Evolutionary conservation across 2,329 filamentous ascomycete genomes (phyloP), one percentile per base, ranked within the genome.

Genomic region (Aspergillus pseudotamarii): DNA sequence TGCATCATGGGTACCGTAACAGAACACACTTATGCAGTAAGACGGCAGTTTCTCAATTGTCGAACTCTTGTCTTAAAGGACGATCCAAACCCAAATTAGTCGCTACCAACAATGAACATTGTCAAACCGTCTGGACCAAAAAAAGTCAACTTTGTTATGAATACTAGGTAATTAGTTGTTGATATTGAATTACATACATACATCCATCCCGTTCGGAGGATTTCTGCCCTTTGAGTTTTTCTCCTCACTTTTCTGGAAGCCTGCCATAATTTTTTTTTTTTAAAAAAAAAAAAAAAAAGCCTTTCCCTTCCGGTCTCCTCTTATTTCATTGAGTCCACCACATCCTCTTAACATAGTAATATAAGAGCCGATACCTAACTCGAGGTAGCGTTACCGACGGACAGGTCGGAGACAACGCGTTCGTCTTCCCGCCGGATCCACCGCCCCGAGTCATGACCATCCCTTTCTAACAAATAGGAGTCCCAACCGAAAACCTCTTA

Each of bases 381-480:
- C 23, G 19, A 26, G 12, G 21, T 48, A 53, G 50, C n/a, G 30
- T 8, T 36, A 36, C 30, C 30, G 51, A 54, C 12, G 30, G n/a
- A 54, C 51, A 54, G 16, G 51, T 54, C 19, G 21, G 51, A 54
- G 51, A 21, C n/a, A n/a, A 54, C 51, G 30, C 51, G 51, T 54
- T 54, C 51, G 19, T n/a, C 28, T 19, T 21, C 51, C 30, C 32
- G 32, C 51, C 23, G 21, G 51, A 36, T 38, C 51, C 51, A 55
- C 51, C 2, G 32, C 21, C 5, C 32, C 34, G 21, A 55, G 32
- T 55, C 51, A 55, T 55, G 51, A 34, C 21, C 4, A 53, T 53
- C 50, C 28, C 50, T 53, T 19, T 14, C 50, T 34, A 55, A 21
- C 51, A 38, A 55, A 55, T 55, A 55, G 51, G 51, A 55, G 51